A percentile compares a stretch with the other conserved stretches of the same genome.
Conservation (phyloP, 2,329 filamentous ascomycete species). For the Penicillium sp. region DNA sequence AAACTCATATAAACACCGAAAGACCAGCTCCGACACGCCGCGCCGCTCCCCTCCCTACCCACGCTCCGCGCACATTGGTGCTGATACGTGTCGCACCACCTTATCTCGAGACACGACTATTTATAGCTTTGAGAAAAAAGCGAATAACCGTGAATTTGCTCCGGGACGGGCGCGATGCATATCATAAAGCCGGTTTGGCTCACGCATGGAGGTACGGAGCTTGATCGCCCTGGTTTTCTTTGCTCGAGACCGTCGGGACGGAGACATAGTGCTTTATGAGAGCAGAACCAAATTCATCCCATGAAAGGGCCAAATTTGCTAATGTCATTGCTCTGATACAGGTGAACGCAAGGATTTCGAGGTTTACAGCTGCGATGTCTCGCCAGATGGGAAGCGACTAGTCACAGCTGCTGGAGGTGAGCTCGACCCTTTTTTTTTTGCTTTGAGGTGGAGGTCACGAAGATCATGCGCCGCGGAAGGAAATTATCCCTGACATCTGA, state of each 20-base stretch:
- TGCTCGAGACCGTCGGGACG: neutral
- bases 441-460: neutral
- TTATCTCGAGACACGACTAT: neutral
- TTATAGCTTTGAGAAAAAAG: neutral
- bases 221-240: constrained; percentile 3
- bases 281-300: neutral
- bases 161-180: constrained; percentile 56
- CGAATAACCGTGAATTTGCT: constrained; percentile 6
- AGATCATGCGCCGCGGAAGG: neutral
- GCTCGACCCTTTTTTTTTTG: constrained; percentile 27
- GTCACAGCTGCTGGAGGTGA: constrained; percentile 90
- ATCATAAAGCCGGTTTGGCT: constrained; percentile 96
- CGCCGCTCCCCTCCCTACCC: constrained; percentile 2
- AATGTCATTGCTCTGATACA: constrained; percentile 34
- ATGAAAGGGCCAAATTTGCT: constrained; percentile 8
- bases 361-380: constrained; percentile 97
- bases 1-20: constrained; percentile 9
- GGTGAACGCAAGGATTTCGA: constrained; percentile 98
- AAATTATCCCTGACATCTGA: constrained; percentile 9
- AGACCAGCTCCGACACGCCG: constrained; percentile 6
- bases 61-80: neutral
- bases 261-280: neutral
- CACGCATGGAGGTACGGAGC: constrained; percentile 72
- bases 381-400: constrained; percentile 84
- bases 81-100: neutral